Conservation (phyloP, 148 eudicot species). For the Fallopia convolvulus region DNA sequence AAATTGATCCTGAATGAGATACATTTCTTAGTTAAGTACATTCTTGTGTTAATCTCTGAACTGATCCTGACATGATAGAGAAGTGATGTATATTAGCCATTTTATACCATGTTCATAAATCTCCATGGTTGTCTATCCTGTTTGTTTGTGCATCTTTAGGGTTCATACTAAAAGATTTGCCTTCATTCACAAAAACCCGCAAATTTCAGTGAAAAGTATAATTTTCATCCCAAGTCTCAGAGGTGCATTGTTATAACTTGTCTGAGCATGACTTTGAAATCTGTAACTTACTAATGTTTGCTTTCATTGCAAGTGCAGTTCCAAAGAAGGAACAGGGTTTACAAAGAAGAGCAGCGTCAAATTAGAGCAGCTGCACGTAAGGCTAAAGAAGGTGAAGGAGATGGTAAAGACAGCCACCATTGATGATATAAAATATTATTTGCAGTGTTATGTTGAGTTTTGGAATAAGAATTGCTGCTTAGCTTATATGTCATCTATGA, state of each 20-base stretch:
- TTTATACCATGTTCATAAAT: too few species aligned
- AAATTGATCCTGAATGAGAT: background rate
- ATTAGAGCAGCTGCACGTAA: slow-evolving; percentile 82
- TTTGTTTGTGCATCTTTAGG: background rate
- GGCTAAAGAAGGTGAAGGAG: slow-evolving; percentile 50
- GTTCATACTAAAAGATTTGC: too few species aligned
- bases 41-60: background rate
- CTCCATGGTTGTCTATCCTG: background rate
- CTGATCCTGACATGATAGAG: too few species aligned
- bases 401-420: slow-evolving; percentile 18
- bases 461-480: slow-evolving; percentile 3
- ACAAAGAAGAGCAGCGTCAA: slow-evolving; percentile 97
- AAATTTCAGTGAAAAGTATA: too few species aligned
- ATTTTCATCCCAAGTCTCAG: too few species aligned
- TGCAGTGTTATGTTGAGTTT: background rate
- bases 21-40: background rate
- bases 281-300: background rate
- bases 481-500: background rate
- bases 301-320: slow-evolving; percentile 40
- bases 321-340: slow-evolving; percentile 80
- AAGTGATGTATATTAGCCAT: too few species aligned
- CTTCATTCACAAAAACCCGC: too few species aligned
- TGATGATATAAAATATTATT: background rate
- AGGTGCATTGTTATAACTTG: too few species aligned
- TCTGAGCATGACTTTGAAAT: background rate